phyloP scores from a whole-genome alignment of 352 stramenopile genomes.

The Phytophthora pluvialis region DNA sequence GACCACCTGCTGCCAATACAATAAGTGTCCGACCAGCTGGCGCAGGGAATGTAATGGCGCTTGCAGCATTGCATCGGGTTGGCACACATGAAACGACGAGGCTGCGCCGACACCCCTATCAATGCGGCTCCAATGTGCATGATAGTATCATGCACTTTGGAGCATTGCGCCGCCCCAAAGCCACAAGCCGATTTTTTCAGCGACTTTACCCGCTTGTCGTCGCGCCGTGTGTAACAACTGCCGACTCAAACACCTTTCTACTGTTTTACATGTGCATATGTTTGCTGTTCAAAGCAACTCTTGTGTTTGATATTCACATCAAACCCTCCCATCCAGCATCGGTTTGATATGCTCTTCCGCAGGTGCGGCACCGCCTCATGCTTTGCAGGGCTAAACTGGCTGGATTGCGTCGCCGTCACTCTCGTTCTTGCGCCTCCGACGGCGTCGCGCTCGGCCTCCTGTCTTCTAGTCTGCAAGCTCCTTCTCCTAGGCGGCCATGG shows the following conservation, averaged over 20 bases:
- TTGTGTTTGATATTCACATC: background rate
- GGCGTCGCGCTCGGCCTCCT: slow-evolving; percentile 6
- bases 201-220: slow-evolving; percentile 25
- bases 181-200: slow-evolving; percentile 16
- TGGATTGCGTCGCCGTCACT: slow-evolving; percentile 31
- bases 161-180: no score
- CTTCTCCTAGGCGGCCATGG: slow-evolving; percentile 42
- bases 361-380: slow-evolving; percentile 17
- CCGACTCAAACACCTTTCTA: background rate
- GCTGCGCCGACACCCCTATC: slow-evolving; percentile 8
- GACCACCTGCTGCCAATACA: slow-evolving; percentile 5
- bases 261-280: background rate
- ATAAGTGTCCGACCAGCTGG: slow-evolving; percentile 6
- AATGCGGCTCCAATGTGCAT: background rate
- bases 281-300: background rate
- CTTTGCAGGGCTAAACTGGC: slow-evolving; percentile 33
- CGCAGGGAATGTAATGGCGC: background rate
- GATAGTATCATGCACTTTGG: background rate
- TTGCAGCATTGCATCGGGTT: background rate
- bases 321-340: slow-evolving; percentile 2
- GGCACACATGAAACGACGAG: background rate
- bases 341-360: slow-evolving; percentile 8
- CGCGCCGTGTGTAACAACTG: slow-evolving; percentile 14
- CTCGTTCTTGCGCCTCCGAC: slow-evolving; percentile 27
- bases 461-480: background rate